Conservation (phyloP, 805 yeast species). For the Maudiozyma bulderi region DNA sequence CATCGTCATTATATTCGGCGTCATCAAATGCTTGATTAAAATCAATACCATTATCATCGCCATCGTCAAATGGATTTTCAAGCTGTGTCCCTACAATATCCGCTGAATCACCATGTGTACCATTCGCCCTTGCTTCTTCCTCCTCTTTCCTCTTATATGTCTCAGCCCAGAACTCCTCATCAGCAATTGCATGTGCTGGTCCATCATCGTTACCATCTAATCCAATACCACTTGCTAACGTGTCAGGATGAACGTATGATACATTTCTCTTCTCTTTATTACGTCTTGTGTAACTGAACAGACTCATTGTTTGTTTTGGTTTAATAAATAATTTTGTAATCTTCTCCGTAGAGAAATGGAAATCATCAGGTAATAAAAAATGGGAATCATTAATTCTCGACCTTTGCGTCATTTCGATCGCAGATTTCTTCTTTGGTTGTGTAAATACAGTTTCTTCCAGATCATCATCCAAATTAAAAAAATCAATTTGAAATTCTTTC, state of each 20-base stretch:
- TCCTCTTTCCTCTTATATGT: slow-evolving; percentile 39
- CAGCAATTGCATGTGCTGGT: slow-evolving; percentile 34
- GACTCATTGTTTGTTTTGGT: slow-evolving; percentile 41
- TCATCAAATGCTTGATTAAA: slow-evolving; percentile 30
- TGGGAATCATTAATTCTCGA: slow-evolving; percentile 34
- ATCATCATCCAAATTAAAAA: slow-evolving; percentile 31
- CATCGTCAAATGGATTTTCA: slow-evolving; percentile 32
- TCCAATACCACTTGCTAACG: not conserved
- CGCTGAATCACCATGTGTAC: too few species aligned
- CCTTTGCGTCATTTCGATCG: slow-evolving; percentile 35
- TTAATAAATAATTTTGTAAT: slow-evolving; percentile 61
- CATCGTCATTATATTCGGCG: slow-evolving; percentile 11
- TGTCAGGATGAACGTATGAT: not conserved
- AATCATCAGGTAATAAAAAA: slow-evolving; percentile 61
- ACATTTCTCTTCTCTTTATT: slow-evolving; percentile 3
- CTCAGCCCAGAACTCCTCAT: slow-evolving; percentile 66
- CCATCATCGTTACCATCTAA: slow-evolving; percentile 7
- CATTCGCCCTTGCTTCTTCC: slow-evolving; percentile 51
- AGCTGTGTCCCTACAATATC: slow-evolving; percentile 15
- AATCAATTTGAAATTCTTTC: slow-evolving; percentile 36
- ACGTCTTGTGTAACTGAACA: slow-evolving; percentile 17
- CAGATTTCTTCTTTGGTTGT: slow-evolving; percentile 20
- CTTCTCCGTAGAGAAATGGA: slow-evolving; percentile 58
- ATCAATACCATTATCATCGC: slow-evolving; percentile 26
- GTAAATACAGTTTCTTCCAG: slow-evolving; percentile 36